phyloP scores from a whole-genome alignment of 2,329 filamentous ascomycete genomes.

The Pseudophaeomoniella oleicola region DNA sequence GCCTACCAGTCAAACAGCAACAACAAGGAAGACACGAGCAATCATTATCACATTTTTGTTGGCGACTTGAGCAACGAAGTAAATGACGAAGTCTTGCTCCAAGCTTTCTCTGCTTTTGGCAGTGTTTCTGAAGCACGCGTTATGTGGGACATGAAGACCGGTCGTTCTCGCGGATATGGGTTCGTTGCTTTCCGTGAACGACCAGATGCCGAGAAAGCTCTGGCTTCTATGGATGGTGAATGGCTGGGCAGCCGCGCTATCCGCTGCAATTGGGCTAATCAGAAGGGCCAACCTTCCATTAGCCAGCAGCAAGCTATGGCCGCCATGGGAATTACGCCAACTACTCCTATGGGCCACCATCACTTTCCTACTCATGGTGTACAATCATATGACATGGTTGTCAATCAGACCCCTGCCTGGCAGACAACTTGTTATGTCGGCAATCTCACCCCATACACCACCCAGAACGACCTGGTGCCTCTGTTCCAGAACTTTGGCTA shows the following conservation, averaged over 20 bases:
- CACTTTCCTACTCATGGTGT: slow-evolving; percentile 95
- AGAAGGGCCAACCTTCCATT: slow-evolving; percentile 98
- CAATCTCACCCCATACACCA: slow-evolving; percentile 94
- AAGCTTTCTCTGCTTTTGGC: slow-evolving; percentile 92
- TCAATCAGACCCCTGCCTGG: slow-evolving; percentile 89
- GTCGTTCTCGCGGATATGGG: slow-evolving; percentile 89
- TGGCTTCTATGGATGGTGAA: slow-evolving; percentile 97
- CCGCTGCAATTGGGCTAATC: slow-evolving; percentile 99
- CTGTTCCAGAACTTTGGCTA: slow-evolving; percentile 98
- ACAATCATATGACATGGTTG: slow-evolving; percentile 94
- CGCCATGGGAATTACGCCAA: slow-evolving; percentile 95
- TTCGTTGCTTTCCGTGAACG: slow-evolving; percentile 97
- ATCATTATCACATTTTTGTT: slow-evolving; percentile 98
- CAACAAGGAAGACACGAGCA: slow-evolving; percentile 93
- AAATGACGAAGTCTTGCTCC: slow-evolving; percentile 84
- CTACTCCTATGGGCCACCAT: slow-evolving; percentile 89
- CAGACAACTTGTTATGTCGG: slow-evolving; percentile 98
- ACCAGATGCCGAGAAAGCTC: slow-evolving; percentile 81
- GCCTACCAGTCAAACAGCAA: slow-evolving; percentile 92
- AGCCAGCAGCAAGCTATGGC: slow-evolving; percentile 95
- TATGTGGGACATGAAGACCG: slow-evolving; percentile 99
- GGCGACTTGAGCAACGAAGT: slow-evolving; percentile 97
- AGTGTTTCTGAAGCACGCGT: slow-evolving; percentile 93
- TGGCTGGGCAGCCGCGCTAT: slow-evolving; percentile 97
- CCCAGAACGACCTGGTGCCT: slow-evolving; percentile 90